Conservation (phyloP, 345 rosid genomes). For the Laguncularia racemosa region DNA sequence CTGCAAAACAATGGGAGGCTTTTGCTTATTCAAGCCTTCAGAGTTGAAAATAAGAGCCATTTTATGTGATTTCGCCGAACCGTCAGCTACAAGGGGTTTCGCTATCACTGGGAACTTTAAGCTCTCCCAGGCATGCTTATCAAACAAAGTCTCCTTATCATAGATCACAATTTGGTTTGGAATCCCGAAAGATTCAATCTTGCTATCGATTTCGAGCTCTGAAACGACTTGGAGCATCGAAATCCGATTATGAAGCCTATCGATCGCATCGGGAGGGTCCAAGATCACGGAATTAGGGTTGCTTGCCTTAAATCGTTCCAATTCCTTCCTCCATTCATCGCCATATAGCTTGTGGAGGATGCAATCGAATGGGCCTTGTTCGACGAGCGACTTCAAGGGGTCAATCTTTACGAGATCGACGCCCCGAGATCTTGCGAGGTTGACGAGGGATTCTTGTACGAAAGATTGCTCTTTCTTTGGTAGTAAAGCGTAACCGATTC, state of each 20-base stretch:
- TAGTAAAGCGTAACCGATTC: slow-evolving; percentile 48
- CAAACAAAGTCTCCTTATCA: slow-evolving; percentile 35
- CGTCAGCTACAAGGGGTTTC: slow-evolving; percentile 54
- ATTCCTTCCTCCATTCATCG: slow-evolving; percentile 39
- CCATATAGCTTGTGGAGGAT: slow-evolving; percentile 50
- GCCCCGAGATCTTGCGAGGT: slow-evolving; percentile 27
- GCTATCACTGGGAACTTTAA: slow-evolving; percentile 56
- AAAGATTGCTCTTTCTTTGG: slow-evolving; percentile 44
- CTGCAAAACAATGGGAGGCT: slow-evolving; percentile 53
- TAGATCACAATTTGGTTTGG: slow-evolving; percentile 56
- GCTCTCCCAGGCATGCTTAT: slow-evolving; percentile 24
- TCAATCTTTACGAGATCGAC: slow-evolving; percentile 45
- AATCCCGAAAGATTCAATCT: slow-evolving; percentile 29
- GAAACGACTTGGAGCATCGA: slow-evolving; percentile 60
- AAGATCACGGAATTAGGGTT: slow-evolving; percentile 33
- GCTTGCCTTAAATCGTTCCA: slow-evolving; percentile 18
- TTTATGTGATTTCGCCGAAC: slow-evolving; percentile 49
- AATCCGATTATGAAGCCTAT: slow-evolving; percentile 40
- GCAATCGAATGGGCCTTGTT: slow-evolving; percentile 57
- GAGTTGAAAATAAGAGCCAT: slow-evolving; percentile 47
- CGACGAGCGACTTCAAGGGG: slow-evolving; percentile 21
- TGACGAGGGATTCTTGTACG: slow-evolving; percentile 36
- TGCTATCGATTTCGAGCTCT: slow-evolving; percentile 29
- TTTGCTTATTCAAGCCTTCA: slow-evolving; percentile 41
- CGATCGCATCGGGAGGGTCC: slow-evolving; percentile 43